Conservation (phyloP, 331 rosid genomes). For the Malus hybrid region DNA sequence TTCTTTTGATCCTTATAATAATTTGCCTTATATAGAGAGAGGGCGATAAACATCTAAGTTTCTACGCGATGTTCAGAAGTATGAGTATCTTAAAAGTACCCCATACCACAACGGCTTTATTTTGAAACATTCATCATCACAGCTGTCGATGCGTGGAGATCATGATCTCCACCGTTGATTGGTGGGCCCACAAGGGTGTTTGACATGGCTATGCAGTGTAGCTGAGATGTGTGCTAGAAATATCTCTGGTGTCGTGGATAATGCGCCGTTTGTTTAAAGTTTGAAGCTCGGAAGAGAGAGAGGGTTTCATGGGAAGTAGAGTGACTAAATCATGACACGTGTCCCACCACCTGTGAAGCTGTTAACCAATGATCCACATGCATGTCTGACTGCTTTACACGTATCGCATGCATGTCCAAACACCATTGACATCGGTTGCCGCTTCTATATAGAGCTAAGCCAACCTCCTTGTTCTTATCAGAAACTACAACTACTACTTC, state of each 20-base stretch:
- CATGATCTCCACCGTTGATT: background rate
- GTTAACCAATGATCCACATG: conserved; percentile 28
- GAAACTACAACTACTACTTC: background rate
- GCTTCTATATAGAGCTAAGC: conserved; percentile 1
- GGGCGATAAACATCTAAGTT: background rate
- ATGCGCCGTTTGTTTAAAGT: conserved; percentile 29
- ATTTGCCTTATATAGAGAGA: no score
- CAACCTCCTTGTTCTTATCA: background rate
- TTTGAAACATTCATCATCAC: background rate
- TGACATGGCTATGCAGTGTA: background rate
- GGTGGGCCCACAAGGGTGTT: background rate
- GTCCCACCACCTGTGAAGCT: conserved; percentile 57
- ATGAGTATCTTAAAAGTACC: background rate
- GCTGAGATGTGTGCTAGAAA: background rate
- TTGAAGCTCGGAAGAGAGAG: background rate
- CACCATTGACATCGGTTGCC: background rate
- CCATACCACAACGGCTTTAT: background rate
- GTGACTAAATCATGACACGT: conserved; percentile 38
- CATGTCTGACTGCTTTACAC: conserved; percentile 35
- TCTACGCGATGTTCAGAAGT: background rate
- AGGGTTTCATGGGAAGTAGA: background rate
- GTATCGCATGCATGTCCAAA: conserved; percentile 19
- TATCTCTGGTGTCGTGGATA: background rate
- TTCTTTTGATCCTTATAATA: no score
- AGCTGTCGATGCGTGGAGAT: background rate